Conservation (phyloP, 1,284 basidiomycete genomes). For the Blastosporella zonata region DNA sequence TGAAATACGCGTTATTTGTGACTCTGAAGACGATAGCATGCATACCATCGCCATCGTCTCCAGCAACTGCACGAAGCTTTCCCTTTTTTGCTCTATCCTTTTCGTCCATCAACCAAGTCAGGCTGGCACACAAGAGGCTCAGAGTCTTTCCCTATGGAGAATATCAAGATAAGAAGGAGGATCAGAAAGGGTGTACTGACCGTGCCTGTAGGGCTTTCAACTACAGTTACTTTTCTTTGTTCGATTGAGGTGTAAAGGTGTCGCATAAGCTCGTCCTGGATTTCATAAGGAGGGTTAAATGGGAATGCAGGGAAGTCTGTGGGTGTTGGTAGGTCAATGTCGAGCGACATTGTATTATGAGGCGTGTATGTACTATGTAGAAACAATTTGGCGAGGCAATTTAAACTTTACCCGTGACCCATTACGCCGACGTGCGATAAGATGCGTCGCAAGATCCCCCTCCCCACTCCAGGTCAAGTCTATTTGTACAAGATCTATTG, state of each 20-base stretch:
- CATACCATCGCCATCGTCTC: constrained; percentile 33
- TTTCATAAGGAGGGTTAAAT: constrained; percentile 79
- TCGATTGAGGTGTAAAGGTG: constrained; percentile 86
- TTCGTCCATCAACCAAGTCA: constrained; percentile 80
- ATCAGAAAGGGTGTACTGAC: constrained; percentile 33
- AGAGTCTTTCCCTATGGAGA: constrained; percentile 73
- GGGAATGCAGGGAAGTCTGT: constrained; percentile 73
- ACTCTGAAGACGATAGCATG: neutral
- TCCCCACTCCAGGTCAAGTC: constrained; percentile 33
- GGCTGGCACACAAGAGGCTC: constrained; percentile 75
- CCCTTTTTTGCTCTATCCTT: constrained; percentile 64
- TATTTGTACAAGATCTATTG: constrained; percentile 5
- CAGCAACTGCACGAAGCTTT: constrained; percentile 42
- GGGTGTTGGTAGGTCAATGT: constrained; percentile 60
- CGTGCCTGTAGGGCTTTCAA: constrained; percentile 87
- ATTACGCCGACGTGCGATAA: too few species aligned
- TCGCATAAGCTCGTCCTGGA: constrained; percentile 88
- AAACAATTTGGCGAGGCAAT: too few species aligned
- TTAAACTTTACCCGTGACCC: too few species aligned
- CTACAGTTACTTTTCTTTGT: constrained; percentile 68
- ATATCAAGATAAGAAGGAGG: constrained; percentile 4
- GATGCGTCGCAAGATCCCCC: constrained; percentile 24
- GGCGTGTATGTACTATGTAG: too few species aligned
- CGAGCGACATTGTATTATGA: constrained; percentile 28
- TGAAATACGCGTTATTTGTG: constrained; percentile 24